A percentile compares a stretch with the other conserved stretches of the same genome.
Conservation (phyloP, 2,329 filamentous ascomycete genomes). For the Beauveria sp. region DNA sequence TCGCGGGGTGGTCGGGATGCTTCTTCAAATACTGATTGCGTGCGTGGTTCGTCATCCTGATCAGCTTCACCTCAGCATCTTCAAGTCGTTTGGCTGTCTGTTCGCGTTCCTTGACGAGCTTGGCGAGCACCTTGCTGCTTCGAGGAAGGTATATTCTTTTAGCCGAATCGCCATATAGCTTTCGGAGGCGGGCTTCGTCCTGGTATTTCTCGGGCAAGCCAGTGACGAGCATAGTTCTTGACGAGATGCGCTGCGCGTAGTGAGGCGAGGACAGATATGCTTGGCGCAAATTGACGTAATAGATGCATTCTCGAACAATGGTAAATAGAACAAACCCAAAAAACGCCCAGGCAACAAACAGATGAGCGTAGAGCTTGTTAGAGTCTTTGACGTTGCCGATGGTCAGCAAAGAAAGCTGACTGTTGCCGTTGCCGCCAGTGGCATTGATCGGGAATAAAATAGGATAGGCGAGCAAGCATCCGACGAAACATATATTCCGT, state of each 20-base stretch:
- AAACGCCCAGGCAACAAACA: slow-evolving; percentile 73
- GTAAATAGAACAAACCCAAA: slow-evolving; percentile 79
- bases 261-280: slow-evolving; percentile 83
- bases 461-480: slow-evolving; percentile 79
- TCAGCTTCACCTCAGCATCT: slow-evolving; percentile 76
- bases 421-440: slow-evolving; percentile 60
- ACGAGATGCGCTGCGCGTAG: slow-evolving; percentile 78
- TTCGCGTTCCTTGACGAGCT: slow-evolving; percentile 75
- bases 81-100: slow-evolving; percentile 76
- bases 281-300: slow-evolving; percentile 88
- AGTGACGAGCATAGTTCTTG: slow-evolving; percentile 87
- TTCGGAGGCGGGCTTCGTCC: slow-evolving; percentile 65
- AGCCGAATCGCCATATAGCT: slow-evolving; percentile 75
- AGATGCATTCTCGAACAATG: slow-evolving; percentile 80
- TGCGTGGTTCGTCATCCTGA: slow-evolving; percentile 67
- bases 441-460: slow-evolving; percentile 79
- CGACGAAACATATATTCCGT: slow-evolving; percentile 77
- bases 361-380: slow-evolving; percentile 69
- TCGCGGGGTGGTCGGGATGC: slow-evolving; percentile 1
- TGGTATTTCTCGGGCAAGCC: slow-evolving; percentile 74
- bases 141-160: slow-evolving; percentile 78
- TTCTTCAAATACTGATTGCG: slow-evolving; percentile 46
- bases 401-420: slow-evolving; percentile 68
- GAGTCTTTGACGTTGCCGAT: slow-evolving; percentile 65
- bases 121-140: slow-evolving; percentile 68